A percentile compares a stretch with the other conserved stretches of the same genome.
Conservation (phyloP, 2,329 filamentous ascomycete species). For the Cadophora gregata region DNA sequence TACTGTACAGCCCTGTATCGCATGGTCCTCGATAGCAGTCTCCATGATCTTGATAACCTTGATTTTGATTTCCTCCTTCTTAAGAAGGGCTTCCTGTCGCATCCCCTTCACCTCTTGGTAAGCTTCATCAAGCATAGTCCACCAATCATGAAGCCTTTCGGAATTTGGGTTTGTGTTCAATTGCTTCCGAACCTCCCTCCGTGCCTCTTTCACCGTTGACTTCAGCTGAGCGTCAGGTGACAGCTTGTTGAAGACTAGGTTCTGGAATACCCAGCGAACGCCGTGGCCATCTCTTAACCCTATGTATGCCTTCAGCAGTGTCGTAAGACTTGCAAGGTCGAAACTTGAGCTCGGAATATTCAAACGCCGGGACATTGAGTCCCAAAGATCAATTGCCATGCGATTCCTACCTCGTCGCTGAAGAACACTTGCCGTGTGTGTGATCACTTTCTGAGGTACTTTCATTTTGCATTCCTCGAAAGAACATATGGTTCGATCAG, state of each 20-base stretch:
- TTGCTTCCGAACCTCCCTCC: slow-evolving; percentile 14
- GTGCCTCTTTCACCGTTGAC: slow-evolving; percentile 30
- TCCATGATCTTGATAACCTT: slow-evolving; percentile 39
- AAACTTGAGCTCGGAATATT: slow-evolving; percentile 25
- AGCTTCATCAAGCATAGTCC: slow-evolving; percentile 28
- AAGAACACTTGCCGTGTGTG: slow-evolving; percentile 39
- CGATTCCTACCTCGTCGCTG: slow-evolving; percentile 28
- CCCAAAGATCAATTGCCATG: slow-evolving; percentile 42
- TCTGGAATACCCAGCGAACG: slow-evolving; percentile 38
- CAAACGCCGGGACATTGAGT: slow-evolving; percentile 33
- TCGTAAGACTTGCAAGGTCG: slow-evolving; percentile 37
- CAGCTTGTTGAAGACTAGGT: slow-evolving; percentile 34
- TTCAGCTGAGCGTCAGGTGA: slow-evolving; percentile 37
- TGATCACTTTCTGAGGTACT: slow-evolving; percentile 36
- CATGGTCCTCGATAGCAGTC: slow-evolving; percentile 32
- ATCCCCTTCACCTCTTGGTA: slow-evolving; percentile 24
- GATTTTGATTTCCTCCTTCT: slow-evolving; percentile 27
- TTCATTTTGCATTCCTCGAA: slow-evolving; percentile 34
- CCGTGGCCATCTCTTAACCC: slow-evolving; percentile 34
- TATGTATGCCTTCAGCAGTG: slow-evolving; percentile 41
- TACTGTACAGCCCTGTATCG: background rate
- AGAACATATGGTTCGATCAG: slow-evolving; percentile 28
- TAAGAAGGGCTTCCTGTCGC: slow-evolving; percentile 18
- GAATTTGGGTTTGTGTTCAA: slow-evolving; percentile 12
- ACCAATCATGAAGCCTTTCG: slow-evolving; percentile 22